Conservation (phyloP, 495 filamentous ascomycete species). For the Immersiella caudata region DNA sequence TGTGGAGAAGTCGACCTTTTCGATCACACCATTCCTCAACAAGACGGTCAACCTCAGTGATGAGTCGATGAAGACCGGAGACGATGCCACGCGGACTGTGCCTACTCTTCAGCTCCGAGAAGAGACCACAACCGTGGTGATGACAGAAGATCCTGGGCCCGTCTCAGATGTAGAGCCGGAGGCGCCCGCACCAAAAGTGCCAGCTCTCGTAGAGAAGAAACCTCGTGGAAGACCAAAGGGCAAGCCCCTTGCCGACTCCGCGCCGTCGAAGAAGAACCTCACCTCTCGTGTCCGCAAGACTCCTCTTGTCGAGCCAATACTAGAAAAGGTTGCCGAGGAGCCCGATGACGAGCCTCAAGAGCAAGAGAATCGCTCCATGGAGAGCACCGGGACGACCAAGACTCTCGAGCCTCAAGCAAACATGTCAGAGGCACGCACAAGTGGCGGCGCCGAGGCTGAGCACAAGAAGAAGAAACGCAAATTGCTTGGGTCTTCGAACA, state of each 20-base stretch:
- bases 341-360: conserved; percentile 29
- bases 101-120: conserved; percentile 27
- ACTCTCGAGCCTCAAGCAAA: conserved; percentile 8
- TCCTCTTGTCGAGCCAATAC: conserved; percentile 25
- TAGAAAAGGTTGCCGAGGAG: conserved; percentile 56
- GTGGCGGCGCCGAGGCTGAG: conserved; percentile 42
- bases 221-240: conserved; percentile 46
- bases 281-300: conserved; percentile 34
- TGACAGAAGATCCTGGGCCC: conserved; percentile 5
- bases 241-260: conserved; percentile 39
- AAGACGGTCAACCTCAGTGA: conserved; percentile 61
- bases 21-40: conserved; percentile 90
- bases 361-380: conserved; percentile 31
- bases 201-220: conserved; percentile 32
- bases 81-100: conserved; percentile 24
- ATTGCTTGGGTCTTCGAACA: conserved; percentile 63
- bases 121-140: conserved; percentile 11
- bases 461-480: conserved; percentile 76
- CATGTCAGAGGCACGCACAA: not conserved
- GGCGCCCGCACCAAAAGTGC: conserved; percentile 26
- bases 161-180: not conserved
- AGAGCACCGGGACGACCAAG: conserved; percentile 31
- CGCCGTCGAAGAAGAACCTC: conserved; percentile 48
- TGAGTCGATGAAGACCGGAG: conserved; percentile 23
- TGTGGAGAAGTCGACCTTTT: conserved; percentile 84